Evolutionary conservation across 192 early-diverging fungal species (phyloP), one percentile per base, ranked within the genome.

Genomic region (Backusella sp.): DNA sequence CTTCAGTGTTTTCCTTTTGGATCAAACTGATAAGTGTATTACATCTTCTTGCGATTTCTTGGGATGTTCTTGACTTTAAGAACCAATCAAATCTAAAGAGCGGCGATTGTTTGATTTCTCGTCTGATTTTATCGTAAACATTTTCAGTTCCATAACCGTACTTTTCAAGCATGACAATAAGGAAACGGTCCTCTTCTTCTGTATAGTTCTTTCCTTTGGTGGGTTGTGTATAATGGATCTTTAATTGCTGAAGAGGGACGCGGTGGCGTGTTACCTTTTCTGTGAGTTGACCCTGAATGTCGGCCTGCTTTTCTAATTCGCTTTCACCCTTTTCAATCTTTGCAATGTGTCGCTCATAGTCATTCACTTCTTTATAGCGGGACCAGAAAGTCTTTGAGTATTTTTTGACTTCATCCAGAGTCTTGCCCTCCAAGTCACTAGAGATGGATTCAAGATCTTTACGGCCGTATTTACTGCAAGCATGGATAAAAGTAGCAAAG

Each of bases 31-130:
- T 90, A 23, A 98, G 86, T 9, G 94, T 96, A 53, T 92, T 90
- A 80, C 95, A 97, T 15, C 96, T 90, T 30, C 95, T 84, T 65
- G 89, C 85, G 67, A 98, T 87, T 79, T 98, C 96, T 67, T 90
- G 84, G 4, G 95, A 82, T 35, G 96, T 97, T 41, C 98, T 87
- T 44, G 95, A 96, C 83, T 98, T 98, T 75, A 99, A 90, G 84
- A 97, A 99, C 97, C 97, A 99, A 78, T 99, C 95, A 80, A 99
- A 99, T 41, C 94, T 84, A 87, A 99, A 98, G 41, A 97, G 68
- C 4, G 93, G 90, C 26, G 91, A 91, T 74, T 89, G 84, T 37
- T 90, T 92, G 32, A 98, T 88, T 73, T 98, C 96, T 66, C 91
- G 89, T 30, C 96, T 87, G 78, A 99, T 96, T 68, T 88, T 90